Conservation (phyloP, 2,329 filamentous ascomycete species). For the Pyricularia sp. region DNA sequence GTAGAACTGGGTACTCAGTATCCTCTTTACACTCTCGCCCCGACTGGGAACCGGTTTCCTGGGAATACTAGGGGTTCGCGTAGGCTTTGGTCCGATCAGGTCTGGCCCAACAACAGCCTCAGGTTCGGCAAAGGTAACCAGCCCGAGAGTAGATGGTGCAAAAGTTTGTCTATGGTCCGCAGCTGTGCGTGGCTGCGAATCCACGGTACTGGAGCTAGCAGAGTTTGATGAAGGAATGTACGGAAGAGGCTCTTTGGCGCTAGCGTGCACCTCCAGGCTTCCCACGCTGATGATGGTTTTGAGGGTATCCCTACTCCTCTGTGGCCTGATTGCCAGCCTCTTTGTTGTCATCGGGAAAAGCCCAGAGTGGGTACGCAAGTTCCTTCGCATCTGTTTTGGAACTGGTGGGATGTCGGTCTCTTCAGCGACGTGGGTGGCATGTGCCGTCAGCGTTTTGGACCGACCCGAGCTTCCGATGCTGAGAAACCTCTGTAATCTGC, state of each 20-base stretch:
- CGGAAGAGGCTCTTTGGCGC: not conserved
- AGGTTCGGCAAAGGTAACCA: not conserved
- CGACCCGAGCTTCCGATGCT: conserved; percentile 19
- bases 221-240: not conserved
- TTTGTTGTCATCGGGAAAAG: conserved; percentile 22
- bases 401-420: conserved; percentile 20
- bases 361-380: conserved; percentile 20
- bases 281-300: conserved; percentile 38
- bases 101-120: not conserved
- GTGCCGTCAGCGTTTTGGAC: conserved; percentile 16
- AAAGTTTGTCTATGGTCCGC: conserved; percentile 14
- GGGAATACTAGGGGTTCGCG: conserved; percentile 15
- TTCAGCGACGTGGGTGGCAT: conserved; percentile 19
- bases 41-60: conserved; percentile 18
- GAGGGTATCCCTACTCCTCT: conserved; percentile 32
- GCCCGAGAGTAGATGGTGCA: conserved; percentile 12
- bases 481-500: conserved; percentile 27
- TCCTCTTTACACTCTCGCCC: not conserved
- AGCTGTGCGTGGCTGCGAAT: not conserved
- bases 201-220: not conserved
- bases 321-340: conserved; percentile 22
- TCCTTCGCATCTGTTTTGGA: conserved; percentile 19
- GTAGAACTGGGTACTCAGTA: not conserved
- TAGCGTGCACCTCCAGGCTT: conserved; percentile 22
- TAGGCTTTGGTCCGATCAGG: not conserved